Evolutionary conservation across 768 basidiomycete genomes (phyloP).

Genomic region (Leucosporidium yakuticum): DNA sequence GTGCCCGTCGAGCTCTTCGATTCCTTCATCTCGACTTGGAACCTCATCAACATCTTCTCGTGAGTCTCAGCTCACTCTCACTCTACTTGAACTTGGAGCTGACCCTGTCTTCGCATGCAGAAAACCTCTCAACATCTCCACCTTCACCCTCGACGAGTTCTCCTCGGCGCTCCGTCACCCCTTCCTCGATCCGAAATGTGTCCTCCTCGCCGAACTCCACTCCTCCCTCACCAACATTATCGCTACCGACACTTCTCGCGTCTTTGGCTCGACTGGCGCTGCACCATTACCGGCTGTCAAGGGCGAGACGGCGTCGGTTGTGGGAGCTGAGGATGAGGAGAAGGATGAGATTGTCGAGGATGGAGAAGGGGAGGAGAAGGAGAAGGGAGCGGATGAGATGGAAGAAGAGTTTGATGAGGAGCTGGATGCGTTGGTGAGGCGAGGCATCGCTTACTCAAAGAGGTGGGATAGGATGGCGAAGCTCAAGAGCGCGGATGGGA

Average conservation of each 20-base stretch:
- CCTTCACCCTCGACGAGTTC: slow-evolving; percentile 87
- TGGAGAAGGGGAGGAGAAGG: neutral
- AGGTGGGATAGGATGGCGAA: slow-evolving; percentile 38
- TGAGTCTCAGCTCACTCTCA: slow-evolving; percentile 45
- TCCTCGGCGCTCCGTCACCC: slow-evolving; percentile 79
- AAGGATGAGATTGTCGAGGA: slow-evolving; percentile 1
- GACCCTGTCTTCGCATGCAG: slow-evolving; percentile 47
- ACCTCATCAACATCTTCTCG: slow-evolving; percentile 91
- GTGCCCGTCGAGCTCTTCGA: slow-evolving; percentile 56
- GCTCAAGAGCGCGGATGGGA: slow-evolving; percentile 29
- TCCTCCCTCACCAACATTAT: slow-evolving; percentile 76
- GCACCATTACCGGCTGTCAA: neutral
- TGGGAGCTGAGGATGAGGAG: slow-evolving; percentile 11
- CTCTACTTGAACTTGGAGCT: neutral
- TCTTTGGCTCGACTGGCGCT: slow-evolving; percentile 24
- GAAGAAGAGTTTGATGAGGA: slow-evolving; percentile 22
- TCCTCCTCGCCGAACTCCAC: slow-evolving; percentile 80
- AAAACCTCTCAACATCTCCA: slow-evolving; percentile 76
- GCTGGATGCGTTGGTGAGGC: slow-evolving; percentile 24
- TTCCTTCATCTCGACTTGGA: slow-evolving; percentile 83
- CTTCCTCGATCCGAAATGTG: slow-evolving; percentile 60
- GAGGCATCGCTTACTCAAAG: slow-evolving; percentile 33
- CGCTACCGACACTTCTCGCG: slow-evolving; percentile 60
- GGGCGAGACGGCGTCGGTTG: neutral
- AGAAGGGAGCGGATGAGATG: slow-evolving; percentile 2